Conservation (phyloP, 805 yeast species). For the Nakazawaea siamensis region DNA sequence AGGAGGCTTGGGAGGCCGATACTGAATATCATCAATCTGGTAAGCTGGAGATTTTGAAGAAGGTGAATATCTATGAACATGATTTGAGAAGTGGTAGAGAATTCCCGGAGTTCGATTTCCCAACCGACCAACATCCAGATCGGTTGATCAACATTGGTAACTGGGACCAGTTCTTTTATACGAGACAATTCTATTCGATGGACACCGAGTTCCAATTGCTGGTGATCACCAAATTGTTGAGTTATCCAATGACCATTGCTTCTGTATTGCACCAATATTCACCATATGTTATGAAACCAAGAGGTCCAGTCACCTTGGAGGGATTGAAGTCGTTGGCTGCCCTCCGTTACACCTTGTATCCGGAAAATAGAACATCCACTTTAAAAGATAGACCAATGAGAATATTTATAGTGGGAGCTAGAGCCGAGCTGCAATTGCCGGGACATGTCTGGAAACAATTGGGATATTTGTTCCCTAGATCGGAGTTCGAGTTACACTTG, state of each 20-base stretch:
- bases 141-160: constrained; percentile 65
- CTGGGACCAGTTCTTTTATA: constrained; percentile 93
- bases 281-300: constrained; percentile 74
- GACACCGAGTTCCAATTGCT: constrained; percentile 95
- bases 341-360: constrained; percentile 80
- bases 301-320: constrained; percentile 84
- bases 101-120: constrained; percentile 94
- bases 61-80: constrained; percentile 89
- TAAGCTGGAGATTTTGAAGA: constrained; percentile 66
- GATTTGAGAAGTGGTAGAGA: constrained; percentile 90
- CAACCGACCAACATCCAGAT: constrained; percentile 69
- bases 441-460: constrained; percentile 94
- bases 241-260: constrained; percentile 88
- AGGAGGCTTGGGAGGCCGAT: constrained; percentile 85
- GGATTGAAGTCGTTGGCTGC: constrained; percentile 94
- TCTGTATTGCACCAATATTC: constrained; percentile 76
- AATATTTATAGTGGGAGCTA: constrained; percentile 82
- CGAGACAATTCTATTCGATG: constrained; percentile 91
- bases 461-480: constrained; percentile 75
- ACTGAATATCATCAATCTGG: constrained; percentile 57
- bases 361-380: constrained; percentile 48
- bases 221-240: constrained; percentile 87
- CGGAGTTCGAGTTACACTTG: constrained; percentile 79
- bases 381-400: constrained; percentile 85
- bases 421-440: constrained; percentile 90